These are phyloP conservation scores for Sclerotinia sclerotiorum DNA, from an alignment of 2,329 filamentous ascomycete genomes.

Conservation along the genomic window DNA sequence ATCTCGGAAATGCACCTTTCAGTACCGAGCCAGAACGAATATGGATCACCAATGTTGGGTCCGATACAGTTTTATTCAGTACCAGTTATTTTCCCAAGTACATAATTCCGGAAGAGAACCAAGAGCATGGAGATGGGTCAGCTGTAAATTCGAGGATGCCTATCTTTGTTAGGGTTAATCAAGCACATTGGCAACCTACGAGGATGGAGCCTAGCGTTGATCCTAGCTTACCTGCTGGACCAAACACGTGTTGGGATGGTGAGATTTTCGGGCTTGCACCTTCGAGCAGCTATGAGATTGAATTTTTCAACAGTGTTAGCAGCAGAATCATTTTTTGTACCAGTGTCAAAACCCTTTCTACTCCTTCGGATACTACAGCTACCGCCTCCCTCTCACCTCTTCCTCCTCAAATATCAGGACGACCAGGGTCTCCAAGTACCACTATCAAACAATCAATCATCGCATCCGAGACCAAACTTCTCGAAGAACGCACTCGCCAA, in stretches of 20 bases:
- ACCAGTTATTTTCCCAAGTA: constrained; percentile 62
- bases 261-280: constrained; percentile 69
- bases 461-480: constrained; percentile 67
- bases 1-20: constrained; percentile 73
- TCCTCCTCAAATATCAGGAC: constrained; percentile 58
- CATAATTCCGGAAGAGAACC: constrained; percentile 38
- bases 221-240: constrained; percentile 39
- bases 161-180: constrained; percentile 77
- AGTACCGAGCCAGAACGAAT: constrained; percentile 69
- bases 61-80: constrained; percentile 75
- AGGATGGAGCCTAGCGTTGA: constrained; percentile 59
- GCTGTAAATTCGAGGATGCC: constrained; percentile 69
- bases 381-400: constrained; percentile 40
- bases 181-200: constrained; percentile 76
- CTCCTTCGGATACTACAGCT: constrained; percentile 35
- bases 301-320: constrained; percentile 70
- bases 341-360: constrained; percentile 53
- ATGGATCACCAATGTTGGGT: constrained; percentile 78
- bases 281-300: constrained; percentile 73
- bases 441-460: constrained; percentile 76
- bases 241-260: constrained; percentile 65
- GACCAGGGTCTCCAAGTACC: constrained; percentile 73
- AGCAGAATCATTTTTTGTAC: constrained; percentile 68
- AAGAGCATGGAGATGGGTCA: constrained; percentile 36
- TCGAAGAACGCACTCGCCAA: constrained; percentile 66